Evolutionary conservation across 805 yeast genomes (phyloP), one percentile per base, ranked within the genome.

Genomic region (Wickerhamiella allomyrinae): DNA sequence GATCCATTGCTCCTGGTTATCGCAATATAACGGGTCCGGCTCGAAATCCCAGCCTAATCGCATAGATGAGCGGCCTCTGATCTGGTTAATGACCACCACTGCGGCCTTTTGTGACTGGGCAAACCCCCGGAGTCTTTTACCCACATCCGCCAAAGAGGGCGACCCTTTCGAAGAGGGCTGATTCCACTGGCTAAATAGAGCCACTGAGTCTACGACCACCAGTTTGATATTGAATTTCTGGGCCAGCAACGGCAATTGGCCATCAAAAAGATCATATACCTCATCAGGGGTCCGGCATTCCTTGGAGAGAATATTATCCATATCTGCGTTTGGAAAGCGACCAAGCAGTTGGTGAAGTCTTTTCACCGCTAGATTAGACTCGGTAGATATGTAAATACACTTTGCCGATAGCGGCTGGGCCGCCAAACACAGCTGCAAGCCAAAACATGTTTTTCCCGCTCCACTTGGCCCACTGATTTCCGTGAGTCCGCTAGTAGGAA

Each of bases 401-500:
- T 21, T 34, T 9, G 34, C 11, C 23, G 19, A 29, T 0, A 77
- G 70, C 8, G 71, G 50, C 48, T 78, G 85, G 10, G 77, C 74
- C 2, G 76, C 62, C 3, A 76, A 61, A 2, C 80, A 67, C 40
- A 86, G 52, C 49, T 79, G 89, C 63, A 78, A 68, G 20, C 81
- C 61, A 3, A 87, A 60, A 50, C 87, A 93, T 0, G 95, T 78
- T 54, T 89, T 89, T 0, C 95, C 97, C 1, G 81, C 70, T 0
- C 93, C 82, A 40, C 93, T 76, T 20, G 79, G 80, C 0, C 97
- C 97, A 50, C 76, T 77, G 3, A 89, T 56, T 61, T 87, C 97
- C 0, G 86, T 77, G 2, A 80, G 56, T 20, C 67, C 59, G 2
- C 77, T 73, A 2, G 70, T 56, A 2, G 63, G 68, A 3, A 79